Evolutionary conservation across 1,284 basidiomycete genomes (phyloP).

Genomic region (Cystobasidium pallidum): DNA sequence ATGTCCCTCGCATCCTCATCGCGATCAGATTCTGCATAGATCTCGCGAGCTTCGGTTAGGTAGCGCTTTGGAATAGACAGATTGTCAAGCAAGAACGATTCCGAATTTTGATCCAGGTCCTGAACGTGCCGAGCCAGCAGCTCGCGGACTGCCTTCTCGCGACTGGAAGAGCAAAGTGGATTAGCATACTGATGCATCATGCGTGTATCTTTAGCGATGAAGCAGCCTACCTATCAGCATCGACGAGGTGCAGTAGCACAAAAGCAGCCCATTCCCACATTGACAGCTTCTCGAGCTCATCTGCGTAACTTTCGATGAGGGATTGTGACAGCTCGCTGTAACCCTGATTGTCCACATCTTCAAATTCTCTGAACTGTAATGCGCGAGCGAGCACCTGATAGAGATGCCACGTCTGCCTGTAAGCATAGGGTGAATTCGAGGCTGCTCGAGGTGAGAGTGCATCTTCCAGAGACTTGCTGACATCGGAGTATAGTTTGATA

Average conservation of each 20-base stretch:
- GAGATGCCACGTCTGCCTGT: conserved; percentile 87
- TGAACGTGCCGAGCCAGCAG: conserved; percentile 75
- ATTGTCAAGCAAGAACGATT: conserved; percentile 72
- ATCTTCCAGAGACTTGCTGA: conserved; percentile 60
- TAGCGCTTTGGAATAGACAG: conserved; percentile 80
- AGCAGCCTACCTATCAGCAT: conserved; percentile 69
- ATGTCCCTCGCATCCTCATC: background rate
- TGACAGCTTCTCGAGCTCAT: conserved; percentile 79
- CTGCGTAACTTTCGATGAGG: conserved; percentile 80
- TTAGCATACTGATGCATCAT: conserved; percentile 14
- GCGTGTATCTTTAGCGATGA: background rate
- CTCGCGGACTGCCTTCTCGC: conserved; percentile 78
- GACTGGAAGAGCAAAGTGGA: conserved; percentile 57
- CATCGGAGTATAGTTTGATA: conserved; percentile 68
- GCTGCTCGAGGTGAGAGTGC: conserved; percentile 71
- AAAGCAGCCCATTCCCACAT: conserved; percentile 85
- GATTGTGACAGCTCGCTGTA: conserved; percentile 81
- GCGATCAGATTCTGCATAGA: conserved; percentile 8
- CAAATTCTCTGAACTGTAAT: conserved; percentile 79
- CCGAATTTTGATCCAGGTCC: conserved; percentile 69
- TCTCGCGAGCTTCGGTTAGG: conserved; percentile 72
- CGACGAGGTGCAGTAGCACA: conserved; percentile 85
- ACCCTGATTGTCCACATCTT: conserved; percentile 68
- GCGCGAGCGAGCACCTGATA: conserved; percentile 84
- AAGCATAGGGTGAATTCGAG: conserved; percentile 74